Base-by-base conservation (phyloP, 208 protist species). In the Trypanosoma theileri region DNA sequence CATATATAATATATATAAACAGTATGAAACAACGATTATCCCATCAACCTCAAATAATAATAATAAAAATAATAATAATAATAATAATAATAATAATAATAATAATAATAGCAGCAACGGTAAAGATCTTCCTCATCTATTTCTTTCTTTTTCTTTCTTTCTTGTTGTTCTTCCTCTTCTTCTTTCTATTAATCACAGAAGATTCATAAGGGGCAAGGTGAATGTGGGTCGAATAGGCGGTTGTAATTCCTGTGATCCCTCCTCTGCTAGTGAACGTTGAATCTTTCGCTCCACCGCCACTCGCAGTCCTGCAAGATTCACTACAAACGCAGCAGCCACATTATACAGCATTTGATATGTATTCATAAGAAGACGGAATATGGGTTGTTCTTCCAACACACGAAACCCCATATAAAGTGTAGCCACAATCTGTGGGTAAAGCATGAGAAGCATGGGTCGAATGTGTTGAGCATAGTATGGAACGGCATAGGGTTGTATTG, bases 391-490 rank as follows among this genome's bases (percentile, higher is more conserved):
- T 53, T 93, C 82, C 1, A 91, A 61, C 42, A 91, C 73, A 57
- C 84, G 84, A 55, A 92, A 83, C 13, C 85, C 83, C 70, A 93
- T 81, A 75, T 91, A 93, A 16, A 91, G 44, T 21, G 70, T 73
- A 4, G 86, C 67, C 59, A 86, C 85, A 40, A 96, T 76, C 42
- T 81, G 69, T 19, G 87, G 86, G 59, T 90, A 93, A 9, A 81
- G 57, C 61, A 77, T 75, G 21, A 93, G 60, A 1, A 96, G 66
- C 63, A 96, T 87, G 56, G 86, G 84, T 19, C 83, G 88, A 44
- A 91, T 82, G 53, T 96, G 90, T 60, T 93, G 81, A 0, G 90
- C 90, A 72, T 96, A 93, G 75, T 89, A 80, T 31, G 90, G 87
- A 66, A 86, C 65, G 41, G 83, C 59, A 71, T 96, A 96, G 10